A percentile compares a stretch with the other conserved stretches of the same genome.
phyloP scores from a whole-genome alignment of 495 filamentous ascomycete genomes.

The Elasticomyces elasticus region DNA sequence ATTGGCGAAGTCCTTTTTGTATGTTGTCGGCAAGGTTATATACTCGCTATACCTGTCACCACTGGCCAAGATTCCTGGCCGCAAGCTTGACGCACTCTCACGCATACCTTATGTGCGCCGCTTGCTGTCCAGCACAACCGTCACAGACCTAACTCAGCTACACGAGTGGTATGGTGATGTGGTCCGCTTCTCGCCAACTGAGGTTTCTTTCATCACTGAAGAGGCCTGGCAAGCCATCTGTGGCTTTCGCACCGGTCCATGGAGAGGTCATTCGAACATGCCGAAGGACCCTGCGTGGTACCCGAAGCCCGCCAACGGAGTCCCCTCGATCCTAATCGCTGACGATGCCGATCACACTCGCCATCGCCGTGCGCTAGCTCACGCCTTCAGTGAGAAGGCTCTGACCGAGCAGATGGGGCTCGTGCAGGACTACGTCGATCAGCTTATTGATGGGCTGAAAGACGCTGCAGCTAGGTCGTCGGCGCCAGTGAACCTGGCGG shows the following conservation, averaged over 20 bases:
- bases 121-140: constrained; percentile 12
- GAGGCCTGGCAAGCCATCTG: constrained; percentile 26
- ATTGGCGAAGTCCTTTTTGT: not conserved
- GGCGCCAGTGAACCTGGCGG: constrained; percentile 19
- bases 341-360: constrained; percentile 25
- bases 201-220: constrained; percentile 22
- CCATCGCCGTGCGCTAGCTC: constrained; percentile 20
- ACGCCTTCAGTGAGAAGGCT: constrained; percentile 34
- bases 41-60: constrained; percentile 45
- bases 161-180: constrained; percentile 23
- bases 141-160: constrained; percentile 8
- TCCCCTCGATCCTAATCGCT: constrained; percentile 25
- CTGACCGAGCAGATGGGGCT: constrained; percentile 38
- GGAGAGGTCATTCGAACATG: constrained; percentile 17
- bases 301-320: constrained; percentile 8
- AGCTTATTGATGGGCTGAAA: constrained; percentile 29
- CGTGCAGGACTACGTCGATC: constrained; percentile 34
- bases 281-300: constrained; percentile 29
- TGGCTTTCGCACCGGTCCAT: constrained; percentile 19
- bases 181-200: constrained; percentile 23
- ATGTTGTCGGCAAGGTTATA: constrained; percentile 11
- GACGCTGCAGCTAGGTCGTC: constrained; percentile 5
- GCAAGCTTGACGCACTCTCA: constrained; percentile 25
- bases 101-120: constrained; percentile 19
- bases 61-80: constrained; percentile 40